Percentiles rank a stretch among this genome's conserved stretches.
Conservation (phyloP, 768 basidiomycete species). For the Xerocomellus chrysenteron region DNA sequence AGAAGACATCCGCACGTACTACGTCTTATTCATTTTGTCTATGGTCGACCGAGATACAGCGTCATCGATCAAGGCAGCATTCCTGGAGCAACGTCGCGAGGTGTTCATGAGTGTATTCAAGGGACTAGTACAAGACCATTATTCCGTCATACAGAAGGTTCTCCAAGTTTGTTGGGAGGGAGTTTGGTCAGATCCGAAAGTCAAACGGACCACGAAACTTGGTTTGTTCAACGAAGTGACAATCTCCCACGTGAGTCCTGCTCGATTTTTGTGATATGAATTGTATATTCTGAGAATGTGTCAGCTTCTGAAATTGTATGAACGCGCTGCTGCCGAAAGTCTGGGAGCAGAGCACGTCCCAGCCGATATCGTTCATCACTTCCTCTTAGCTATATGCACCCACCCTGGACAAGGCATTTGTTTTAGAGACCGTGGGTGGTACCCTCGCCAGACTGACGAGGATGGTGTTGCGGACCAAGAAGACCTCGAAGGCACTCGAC, state of each 20-base stretch:
- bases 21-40: conserved; percentile 69
- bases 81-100: conserved; percentile 72
- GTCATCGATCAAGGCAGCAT: conserved; percentile 54
- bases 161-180: conserved; percentile 77
- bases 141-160: conserved; percentile 56
- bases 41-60: conserved; percentile 55
- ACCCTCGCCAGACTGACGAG: conserved; percentile 61
- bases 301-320: conserved; percentile 75
- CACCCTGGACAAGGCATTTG: conserved; percentile 83
- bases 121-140: conserved; percentile 65
- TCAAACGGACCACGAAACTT: conserved; percentile 72
- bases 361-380: conserved; percentile 83
- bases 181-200: conserved; percentile 70
- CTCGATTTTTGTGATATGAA: not conserved
- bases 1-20: conserved; percentile 78
- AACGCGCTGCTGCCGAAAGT: conserved; percentile 51
- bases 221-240: conserved; percentile 67
- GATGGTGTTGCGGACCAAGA: conserved; percentile 40
- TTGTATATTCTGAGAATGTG: not conserved
- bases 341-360: conserved; percentile 54
- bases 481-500: conserved; percentile 31
- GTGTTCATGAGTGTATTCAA: conserved; percentile 70
- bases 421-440: conserved; percentile 90
- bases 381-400: conserved; percentile 80
- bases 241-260: conserved; percentile 55